Evolutionary conservation across 257 asterid genomes (phyloP).

Genomic region (Plectranthus barbatus): DNA sequence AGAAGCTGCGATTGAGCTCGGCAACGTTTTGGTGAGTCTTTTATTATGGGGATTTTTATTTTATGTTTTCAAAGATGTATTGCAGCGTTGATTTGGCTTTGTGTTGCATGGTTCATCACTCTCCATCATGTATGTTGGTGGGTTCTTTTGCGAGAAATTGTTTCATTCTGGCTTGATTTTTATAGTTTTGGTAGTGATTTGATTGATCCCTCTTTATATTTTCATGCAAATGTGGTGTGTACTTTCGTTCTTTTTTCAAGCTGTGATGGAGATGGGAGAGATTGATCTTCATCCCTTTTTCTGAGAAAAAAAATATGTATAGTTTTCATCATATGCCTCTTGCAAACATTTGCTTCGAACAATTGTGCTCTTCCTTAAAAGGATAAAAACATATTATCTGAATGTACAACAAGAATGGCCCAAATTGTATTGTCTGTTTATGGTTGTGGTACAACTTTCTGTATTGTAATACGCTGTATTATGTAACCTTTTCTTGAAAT

Average conservation of each 20-base stretch:
- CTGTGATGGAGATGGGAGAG: conserved; percentile 3
- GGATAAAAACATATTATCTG: neutral
- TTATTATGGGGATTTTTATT: neutral
- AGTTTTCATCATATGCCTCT: neutral
- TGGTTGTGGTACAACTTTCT: neutral
- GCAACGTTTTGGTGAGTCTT: conserved; percentile 53
- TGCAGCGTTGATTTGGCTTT: neutral
- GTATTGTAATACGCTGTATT: too few relatives aligned
- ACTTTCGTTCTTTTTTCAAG: neutral
- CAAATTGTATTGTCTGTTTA: neutral
- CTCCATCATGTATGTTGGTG: too few relatives aligned
- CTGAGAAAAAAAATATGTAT: neutral
- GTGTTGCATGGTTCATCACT: neutral
- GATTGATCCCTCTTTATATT: neutral
- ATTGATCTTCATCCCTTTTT: neutral
- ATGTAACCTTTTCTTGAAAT: neutral
- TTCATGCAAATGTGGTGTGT: conserved; percentile 22
- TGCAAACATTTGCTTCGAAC: neutral
- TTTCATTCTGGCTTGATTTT: neutral
- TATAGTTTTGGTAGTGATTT: neutral
- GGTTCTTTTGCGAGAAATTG: neutral
- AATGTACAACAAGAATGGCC: conserved; percentile 10
- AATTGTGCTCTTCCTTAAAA: neutral
- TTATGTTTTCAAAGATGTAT: neutral
- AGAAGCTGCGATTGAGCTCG: conserved; percentile 82